Evolutionary conservation across 768 basidiomycete species (phyloP).

Genomic region (Hericium erinaceus): DNA sequence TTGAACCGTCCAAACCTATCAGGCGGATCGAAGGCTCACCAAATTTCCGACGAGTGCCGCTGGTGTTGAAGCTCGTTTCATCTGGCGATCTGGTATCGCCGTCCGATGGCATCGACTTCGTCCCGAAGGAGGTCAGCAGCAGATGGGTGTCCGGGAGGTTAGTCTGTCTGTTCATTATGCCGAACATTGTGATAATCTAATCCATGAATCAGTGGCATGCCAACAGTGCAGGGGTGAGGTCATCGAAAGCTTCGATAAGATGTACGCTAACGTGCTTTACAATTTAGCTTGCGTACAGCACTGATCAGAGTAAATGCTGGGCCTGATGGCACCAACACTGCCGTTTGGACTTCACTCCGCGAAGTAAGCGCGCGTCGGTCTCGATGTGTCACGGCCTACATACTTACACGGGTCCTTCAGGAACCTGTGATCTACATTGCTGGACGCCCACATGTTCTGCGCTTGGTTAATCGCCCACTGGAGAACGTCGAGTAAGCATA

Average conservation of each 20-base stretch:
- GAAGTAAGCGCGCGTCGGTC: constrained; percentile 44
- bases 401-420: constrained; percentile 25
- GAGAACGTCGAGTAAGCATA: constrained; percentile 84
- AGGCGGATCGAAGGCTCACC: constrained; percentile 90
- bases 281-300: constrained; percentile 61
- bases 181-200: no score
- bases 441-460: constrained; percentile 83
- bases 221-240: constrained; percentile 76
- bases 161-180: background rate
- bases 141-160: constrained; percentile 78
- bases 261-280: no score
- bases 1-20: background rate
- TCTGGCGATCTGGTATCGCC: constrained; percentile 20
- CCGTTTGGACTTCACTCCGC: constrained; percentile 92
- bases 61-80: constrained; percentile 37
- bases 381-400: background rate
- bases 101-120: constrained; percentile 28
- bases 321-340: constrained; percentile 61
- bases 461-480: constrained; percentile 77
- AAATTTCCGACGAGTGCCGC: constrained; percentile 80
- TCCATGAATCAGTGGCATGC: constrained; percentile 67
- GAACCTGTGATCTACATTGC: constrained; percentile 91
- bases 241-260: no score
- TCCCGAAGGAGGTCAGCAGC: constrained; percentile 26
- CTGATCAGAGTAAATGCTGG: constrained; percentile 73